A percentile compares a stretch with the other conserved stretches of the same genome.
These are phyloP conservation scores for Claviceps quebecensis DNA, from an alignment of 2,329 filamentous ascomycete species.

Conservation along the genomic window DNA sequence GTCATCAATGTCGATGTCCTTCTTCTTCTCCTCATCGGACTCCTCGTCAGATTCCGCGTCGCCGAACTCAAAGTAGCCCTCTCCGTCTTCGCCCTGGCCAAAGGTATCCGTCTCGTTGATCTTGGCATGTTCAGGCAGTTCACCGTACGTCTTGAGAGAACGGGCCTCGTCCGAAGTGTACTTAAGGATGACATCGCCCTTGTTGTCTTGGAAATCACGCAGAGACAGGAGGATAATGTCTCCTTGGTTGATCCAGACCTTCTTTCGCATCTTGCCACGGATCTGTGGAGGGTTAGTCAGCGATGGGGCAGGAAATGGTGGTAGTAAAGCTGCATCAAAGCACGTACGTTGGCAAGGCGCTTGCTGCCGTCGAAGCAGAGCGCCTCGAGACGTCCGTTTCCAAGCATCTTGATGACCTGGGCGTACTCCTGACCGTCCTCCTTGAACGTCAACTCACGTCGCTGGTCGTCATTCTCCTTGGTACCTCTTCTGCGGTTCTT, in stretches of 20 bases:
- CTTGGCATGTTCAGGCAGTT: conserved; percentile 93
- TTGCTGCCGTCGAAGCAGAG: conserved; percentile 77
- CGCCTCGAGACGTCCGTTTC: conserved; percentile 85
- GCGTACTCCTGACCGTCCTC: conserved; percentile 73
- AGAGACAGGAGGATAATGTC: conserved; percentile 83
- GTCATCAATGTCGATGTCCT: conserved; percentile 90
- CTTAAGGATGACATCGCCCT: conserved; percentile 94
- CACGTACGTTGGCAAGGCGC: conserved; percentile 27
- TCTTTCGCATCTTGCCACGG: conserved; percentile 95
- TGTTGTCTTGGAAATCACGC: conserved; percentile 87
- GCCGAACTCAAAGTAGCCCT: conserved; percentile 97
- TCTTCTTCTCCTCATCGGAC: conserved; percentile 41
- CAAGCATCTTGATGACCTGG: conserved; percentile 70
- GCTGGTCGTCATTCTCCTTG: conserved; percentile 99
- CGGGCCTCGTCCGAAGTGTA: conserved; percentile 93
- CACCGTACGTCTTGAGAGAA: conserved; percentile 90
- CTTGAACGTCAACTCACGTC: conserved; percentile 97
- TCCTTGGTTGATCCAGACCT: conserved; percentile 99
- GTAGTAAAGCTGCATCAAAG: background rate
- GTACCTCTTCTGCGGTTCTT: conserved; percentile 98
- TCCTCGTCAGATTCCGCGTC: conserved; percentile 60
- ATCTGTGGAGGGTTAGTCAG: conserved; percentile 15
- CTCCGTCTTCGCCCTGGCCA: conserved; percentile 81
- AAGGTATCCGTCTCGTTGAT: conserved; percentile 99
- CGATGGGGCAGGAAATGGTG: background rate